These are phyloP conservation scores for Cytospora mali DNA, from an alignment of 2,329 filamentous ascomycete species.

Conservation along the genomic window DNA sequence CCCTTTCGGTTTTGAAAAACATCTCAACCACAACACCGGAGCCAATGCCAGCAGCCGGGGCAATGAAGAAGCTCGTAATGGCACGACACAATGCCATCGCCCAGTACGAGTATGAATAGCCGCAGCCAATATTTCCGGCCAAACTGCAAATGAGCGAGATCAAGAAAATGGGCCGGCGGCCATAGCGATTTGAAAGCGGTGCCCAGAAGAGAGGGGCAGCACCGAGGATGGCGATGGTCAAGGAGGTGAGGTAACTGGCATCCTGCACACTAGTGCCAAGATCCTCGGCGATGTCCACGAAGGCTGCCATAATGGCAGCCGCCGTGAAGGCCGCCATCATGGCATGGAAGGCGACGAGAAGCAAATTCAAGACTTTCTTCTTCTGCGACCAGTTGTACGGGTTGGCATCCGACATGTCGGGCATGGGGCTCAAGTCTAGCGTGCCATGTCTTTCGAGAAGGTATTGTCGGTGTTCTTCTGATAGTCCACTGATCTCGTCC, in stretches of 20 bases:
- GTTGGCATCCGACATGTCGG: slow-evolving; percentile 51
- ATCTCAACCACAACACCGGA: slow-evolving; percentile 60
- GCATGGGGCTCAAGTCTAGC: slow-evolving; percentile 55
- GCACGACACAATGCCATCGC: slow-evolving; percentile 55
- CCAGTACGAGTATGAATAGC: slow-evolving; percentile 49
- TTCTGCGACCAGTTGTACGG: slow-evolving; percentile 59
- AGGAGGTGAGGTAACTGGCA: slow-evolving; percentile 56
- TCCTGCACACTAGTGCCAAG: slow-evolving; percentile 50
- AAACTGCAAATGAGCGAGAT: slow-evolving; percentile 50
- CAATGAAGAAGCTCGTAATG: slow-evolving; percentile 59
- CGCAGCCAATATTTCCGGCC: slow-evolving; percentile 57
- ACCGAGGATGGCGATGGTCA: slow-evolving; percentile 58
- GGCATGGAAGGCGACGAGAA: slow-evolving; percentile 59
- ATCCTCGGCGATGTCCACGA: slow-evolving; percentile 54
- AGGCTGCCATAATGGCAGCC: slow-evolving; percentile 54
- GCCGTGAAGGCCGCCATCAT: slow-evolving; percentile 36
- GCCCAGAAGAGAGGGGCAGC: slow-evolving; percentile 59
- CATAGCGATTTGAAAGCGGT: slow-evolving; percentile 55
- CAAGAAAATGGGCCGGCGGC: slow-evolving; percentile 55
- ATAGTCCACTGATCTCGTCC: slow-evolving; percentile 34
- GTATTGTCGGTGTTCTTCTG: slow-evolving; percentile 51
- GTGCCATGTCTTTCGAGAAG: slow-evolving; percentile 56
- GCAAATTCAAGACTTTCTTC: slow-evolving; percentile 57
- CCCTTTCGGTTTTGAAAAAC: slow-evolving; percentile 58
- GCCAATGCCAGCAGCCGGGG: slow-evolving; percentile 53